phyloP scores from a whole-genome alignment of 208 protist species.

The Acanthamoeba castellanii region DNA sequence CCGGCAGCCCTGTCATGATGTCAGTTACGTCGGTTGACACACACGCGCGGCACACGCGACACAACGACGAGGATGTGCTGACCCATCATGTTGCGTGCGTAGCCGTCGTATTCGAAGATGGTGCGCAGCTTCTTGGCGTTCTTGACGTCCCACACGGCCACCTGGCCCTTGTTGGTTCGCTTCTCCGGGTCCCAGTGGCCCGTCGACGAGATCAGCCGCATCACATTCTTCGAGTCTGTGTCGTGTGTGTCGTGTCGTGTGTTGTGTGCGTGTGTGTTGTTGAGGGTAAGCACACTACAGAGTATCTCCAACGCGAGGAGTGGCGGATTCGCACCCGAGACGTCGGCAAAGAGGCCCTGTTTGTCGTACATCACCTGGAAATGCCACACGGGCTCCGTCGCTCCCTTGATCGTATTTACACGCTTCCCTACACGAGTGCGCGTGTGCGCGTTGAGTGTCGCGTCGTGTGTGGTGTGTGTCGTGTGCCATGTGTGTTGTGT shows the following conservation, averaged over 20 bases:
- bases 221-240: background rate
- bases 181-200: conserved; percentile 19
- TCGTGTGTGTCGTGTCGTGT: background rate
- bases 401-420: background rate
- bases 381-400: background rate
- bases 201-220: background rate
- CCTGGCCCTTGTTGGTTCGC: background rate
- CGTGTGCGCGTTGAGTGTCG: background rate
- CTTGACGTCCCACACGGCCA: background rate
- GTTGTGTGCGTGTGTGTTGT: background rate
- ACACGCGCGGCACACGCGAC: background rate
- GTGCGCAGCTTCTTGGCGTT: background rate
- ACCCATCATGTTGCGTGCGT: conserved; percentile 22
- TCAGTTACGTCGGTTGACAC: background rate
- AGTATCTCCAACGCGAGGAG: background rate
- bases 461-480: background rate
- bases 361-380: background rate
- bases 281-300: no score
- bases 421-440: background rate
- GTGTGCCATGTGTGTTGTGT: background rate
- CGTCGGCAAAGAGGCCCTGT: background rate
- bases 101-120: background rate
- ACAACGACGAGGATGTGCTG: background rate
- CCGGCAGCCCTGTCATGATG: background rate
- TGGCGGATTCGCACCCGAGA: background rate